A percentile compares a stretch with the other conserved stretches of the same genome.
Evolutionary conservation across 176 grass and related monocot genomes (phyloP).

Genomic region (Guadua angustifolia): DNA sequence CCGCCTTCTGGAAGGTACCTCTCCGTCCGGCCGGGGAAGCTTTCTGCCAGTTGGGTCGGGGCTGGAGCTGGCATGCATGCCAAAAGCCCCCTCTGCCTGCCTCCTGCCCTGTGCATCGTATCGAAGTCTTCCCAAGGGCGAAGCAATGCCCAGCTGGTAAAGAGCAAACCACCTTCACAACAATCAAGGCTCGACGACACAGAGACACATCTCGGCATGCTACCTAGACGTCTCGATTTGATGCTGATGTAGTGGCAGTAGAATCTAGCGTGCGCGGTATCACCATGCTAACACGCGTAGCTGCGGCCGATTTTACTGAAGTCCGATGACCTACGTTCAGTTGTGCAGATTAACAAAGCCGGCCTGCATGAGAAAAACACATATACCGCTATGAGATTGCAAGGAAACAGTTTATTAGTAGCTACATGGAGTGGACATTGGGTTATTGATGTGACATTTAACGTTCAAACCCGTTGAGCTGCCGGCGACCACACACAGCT

Average conservation of each 20-base stretch:
- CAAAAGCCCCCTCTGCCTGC: neutral
- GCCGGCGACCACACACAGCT: neutral
- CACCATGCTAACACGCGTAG: too few species aligned
- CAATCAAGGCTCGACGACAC: neutral
- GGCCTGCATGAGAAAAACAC: too few species aligned
- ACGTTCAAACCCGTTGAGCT: neutral
- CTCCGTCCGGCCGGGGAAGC: constrained; percentile 33
- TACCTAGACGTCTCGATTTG: neutral
- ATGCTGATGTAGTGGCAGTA: too few species aligned
- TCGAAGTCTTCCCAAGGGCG: constrained; percentile 31
- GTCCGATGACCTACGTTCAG: too few species aligned
- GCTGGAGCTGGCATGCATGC: constrained; percentile 12
- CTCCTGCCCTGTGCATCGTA: neutral
- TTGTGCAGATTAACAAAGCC: neutral
- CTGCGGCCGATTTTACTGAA: too few species aligned
- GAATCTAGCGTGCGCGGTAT: too few species aligned
- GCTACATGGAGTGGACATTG: too few species aligned
- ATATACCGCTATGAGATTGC: too few species aligned
- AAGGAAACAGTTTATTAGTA: too few species aligned
- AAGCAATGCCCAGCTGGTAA: neutral
- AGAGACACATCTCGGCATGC: too few species aligned
- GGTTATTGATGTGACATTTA: neutral
- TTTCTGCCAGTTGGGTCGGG: neutral
- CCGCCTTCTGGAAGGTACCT: constrained; percentile 43
- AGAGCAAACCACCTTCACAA: neutral